phyloP scores from a whole-genome alignment of 192 early-diverging fungal species.

The Coemansia sp. region DNA sequence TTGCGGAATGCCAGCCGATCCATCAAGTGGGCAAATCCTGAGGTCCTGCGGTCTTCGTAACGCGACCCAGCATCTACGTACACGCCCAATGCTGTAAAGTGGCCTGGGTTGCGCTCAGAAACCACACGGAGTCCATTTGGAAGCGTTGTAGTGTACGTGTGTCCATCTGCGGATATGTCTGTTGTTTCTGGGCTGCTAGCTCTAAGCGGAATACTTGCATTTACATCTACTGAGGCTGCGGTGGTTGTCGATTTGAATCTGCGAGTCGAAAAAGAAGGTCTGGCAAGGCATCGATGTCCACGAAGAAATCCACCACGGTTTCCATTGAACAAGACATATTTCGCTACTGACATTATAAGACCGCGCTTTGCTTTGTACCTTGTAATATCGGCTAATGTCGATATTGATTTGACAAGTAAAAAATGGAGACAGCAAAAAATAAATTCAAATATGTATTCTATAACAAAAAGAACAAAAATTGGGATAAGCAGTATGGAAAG shows the following conservation, averaged over 20 bases:
- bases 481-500: neutral
- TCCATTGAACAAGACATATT: neutral
- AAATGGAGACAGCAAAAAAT: neutral
- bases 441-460: neutral
- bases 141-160: slow-evolving; percentile 71
- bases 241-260: slow-evolving; percentile 34
- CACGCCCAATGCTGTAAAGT: slow-evolving; percentile 89
- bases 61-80: slow-evolving; percentile 90
- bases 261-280: neutral
- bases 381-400: neutral
- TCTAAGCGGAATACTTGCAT: slow-evolving; percentile 14
- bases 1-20: slow-evolving; percentile 94
- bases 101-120: slow-evolving; percentile 77
- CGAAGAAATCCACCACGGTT: neutral
- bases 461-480: neutral
- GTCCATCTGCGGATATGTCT: slow-evolving; percentile 32
- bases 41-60: slow-evolving; percentile 70
- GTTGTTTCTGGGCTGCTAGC: slow-evolving; percentile 5
- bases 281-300: neutral
- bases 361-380: too few species aligned
- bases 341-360: neutral
- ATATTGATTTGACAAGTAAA: neutral
- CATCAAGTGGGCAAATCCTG: slow-evolving; percentile 81
- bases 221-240: neutral
- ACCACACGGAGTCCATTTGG: slow-evolving; percentile 89